phyloP scores from a whole-genome alignment of 208 protist species.

The Blastocrithidia nonstop region DNA sequence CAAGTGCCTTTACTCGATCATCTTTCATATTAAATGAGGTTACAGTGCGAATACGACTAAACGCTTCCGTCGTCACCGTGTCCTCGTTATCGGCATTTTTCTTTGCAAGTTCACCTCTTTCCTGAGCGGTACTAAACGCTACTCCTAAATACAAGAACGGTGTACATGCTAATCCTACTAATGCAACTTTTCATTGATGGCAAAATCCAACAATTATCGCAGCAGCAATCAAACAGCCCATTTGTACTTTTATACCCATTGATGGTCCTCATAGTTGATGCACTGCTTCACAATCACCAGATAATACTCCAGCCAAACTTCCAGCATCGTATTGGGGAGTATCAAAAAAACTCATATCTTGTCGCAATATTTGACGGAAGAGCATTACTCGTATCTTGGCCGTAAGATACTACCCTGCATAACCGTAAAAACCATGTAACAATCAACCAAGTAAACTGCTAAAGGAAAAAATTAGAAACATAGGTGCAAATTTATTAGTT shows the following conservation, averaged over 20 bases:
- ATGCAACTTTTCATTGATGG: conserved; percentile 63
- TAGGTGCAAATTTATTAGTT: conserved; percentile 22
- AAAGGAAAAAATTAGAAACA: conserved; percentile 29
- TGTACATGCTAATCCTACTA: conserved; percentile 35
- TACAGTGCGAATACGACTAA: conserved; percentile 61
- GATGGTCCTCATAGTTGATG: conserved; percentile 59
- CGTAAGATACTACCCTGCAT: conserved; percentile 54
- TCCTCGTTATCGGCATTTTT: conserved; percentile 26
- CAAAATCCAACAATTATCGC: conserved; percentile 42
- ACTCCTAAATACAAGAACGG: no score
- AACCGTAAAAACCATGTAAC: conserved; percentile 51
- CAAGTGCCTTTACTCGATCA: conserved; percentile 14
- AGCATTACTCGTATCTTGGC: conserved; percentile 41
- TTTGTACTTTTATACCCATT: conserved; percentile 44
- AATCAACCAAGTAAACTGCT: conserved; percentile 19
- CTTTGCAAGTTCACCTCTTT: conserved; percentile 14
- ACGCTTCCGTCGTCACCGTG: conserved; percentile 42
- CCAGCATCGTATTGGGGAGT: conserved; percentile 47
- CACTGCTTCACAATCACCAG: conserved; percentile 63
- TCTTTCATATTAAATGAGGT: conserved; percentile 55
- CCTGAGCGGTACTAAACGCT: no score
- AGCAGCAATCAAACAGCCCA: conserved; percentile 16
- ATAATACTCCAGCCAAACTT: conserved; percentile 51
- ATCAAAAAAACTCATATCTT: conserved; percentile 82
- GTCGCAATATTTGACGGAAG: conserved; percentile 51